Evolutionary conservation across 805 yeast genomes (phyloP), one percentile per base, ranked within the genome.

Genomic region (Yarrowia hollandica): DNA sequence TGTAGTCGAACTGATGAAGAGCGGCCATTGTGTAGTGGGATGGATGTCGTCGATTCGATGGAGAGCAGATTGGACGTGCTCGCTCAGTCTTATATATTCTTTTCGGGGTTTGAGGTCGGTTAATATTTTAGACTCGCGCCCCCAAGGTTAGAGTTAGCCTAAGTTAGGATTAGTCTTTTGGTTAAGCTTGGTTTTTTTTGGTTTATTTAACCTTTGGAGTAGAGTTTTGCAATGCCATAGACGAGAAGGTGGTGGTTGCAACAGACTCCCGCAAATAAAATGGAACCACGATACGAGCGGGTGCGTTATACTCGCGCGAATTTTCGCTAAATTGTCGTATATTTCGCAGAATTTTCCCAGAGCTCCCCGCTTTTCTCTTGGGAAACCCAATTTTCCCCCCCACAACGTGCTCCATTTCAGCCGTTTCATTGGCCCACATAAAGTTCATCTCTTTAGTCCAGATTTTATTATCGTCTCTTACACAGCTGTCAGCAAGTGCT

Each of bases 1-100:
- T 76, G 67, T 84, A 85, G 71, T 84, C 88, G 67, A 82, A 86
- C 56, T 62, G 64, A 31, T 62, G 64, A 11, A 63, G 57, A 26
- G 62, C 64, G 34, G 54, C 59, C 61, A 31, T 26, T 33, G 22
- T 42, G 15, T n/a, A n/a, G 38, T 10, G 37, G 0, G 28, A 6
- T 21, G 26, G 37, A 18, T 15, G 22, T 39, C 22, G 39, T 34
- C 39, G 18, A 15, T 48, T 33, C 55, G 38, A 31, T 48, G 55
- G 4, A 7, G 38, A 19, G 15, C 9, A n/a, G 22, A 18, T 5
- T 14, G 11, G 6, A 22, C 2, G 7, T 3, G 18, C 14, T 12
- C n/a, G 16, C 22, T 14, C 11, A 7, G n/a, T 8, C 4, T 48
- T 48, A 48, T 48, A 48, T 33, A 48, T 21, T 22, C 39, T 31